Base-by-base conservation (phyloP, 2,329 filamentous ascomycete genomes). In the Fusarium aywerte region DNA sequence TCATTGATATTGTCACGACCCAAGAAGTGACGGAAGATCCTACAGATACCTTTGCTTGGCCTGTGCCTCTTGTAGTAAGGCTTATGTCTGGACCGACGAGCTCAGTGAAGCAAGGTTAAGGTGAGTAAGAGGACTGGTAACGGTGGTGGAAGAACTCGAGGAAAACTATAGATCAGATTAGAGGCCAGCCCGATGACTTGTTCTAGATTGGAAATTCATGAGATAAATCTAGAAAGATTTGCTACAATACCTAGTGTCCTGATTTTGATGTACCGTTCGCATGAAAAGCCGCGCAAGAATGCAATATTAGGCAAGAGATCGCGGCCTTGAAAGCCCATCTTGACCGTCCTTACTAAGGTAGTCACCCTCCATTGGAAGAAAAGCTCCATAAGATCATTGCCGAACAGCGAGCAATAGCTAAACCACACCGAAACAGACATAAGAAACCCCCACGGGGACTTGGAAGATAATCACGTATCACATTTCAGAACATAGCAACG, bases 1-100 rank as follows among this genome's bases (percentile, higher is more conserved):
- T 79, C 23, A 73, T 81, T 11, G 80, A 81, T 29, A 39, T 76
- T 3, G 73, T 81, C 4, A 79, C 76, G 0, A 73, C 78, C 0
- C 76, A 71, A 0, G 73, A 80, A 18, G 71, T 79, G 5, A 43
- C 52, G 2, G 38, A 74, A 7, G 78, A 81, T 33, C 54, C 73
- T 3, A 74, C 64, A 0, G 39, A 68, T 3, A 49, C 33, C 0
- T 60, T 80, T 29, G 79, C 79, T 9, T 80, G 78, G 78, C 79
- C 79, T 0, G 58, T 77, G 3, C 72, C 75, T 5, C 16, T 70
- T 12, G 74, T 57, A 7, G 42, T 63, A 9, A 68, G 25, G 20
- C 33, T 74, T 3, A 39, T 73, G 6, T 50, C 56, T n/a, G 11
- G 18, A 0, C 8, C 32, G 3, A 9, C 44, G 12, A 16, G 7